Evolutionary conservation across 768 basidiomycete genomes (phyloP), one percentile per base, ranked within the genome.

Genomic region (Clitopilus passeckerianus): DNA sequence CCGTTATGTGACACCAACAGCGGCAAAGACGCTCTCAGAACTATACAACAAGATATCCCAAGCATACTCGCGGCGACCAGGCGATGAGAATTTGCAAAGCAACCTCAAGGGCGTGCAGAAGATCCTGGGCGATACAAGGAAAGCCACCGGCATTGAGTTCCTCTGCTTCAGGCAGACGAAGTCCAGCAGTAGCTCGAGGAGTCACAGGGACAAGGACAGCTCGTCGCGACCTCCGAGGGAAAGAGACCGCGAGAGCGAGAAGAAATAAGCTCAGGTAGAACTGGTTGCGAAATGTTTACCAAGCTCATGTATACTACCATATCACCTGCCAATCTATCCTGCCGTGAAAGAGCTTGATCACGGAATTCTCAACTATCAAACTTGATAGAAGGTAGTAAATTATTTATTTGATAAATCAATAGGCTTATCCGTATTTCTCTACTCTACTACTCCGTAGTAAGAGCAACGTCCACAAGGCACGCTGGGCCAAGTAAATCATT

Each of bases 11-110:
- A 90, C 91, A 15, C 78, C 87, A 1, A 68, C 80, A 6, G 93
- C 96, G 14, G 90, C 90, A 34, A 86, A 87, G 68, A 92, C 87
- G 54, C 83, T 99, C 24, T 90, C 93, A 30, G 91, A 96, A 59
- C 80, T 98, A 56, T 99, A 98, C 76, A 91, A 89, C 70, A 92
- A 89, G 66, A 98, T 99, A 64, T 96, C 95, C 12, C 87, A 93
- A 72, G 90, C 93, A 16, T 98, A 98, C 74, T 82, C 86, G 37
- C 86, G 91, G 27, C 84, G 91, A 34, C 85, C 89, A 5, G 92
- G 91, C 35, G 90, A 93, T 64, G 90, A 90, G 71, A 92, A 92
- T 67, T 74, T 98, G 59, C 93, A 98, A 71, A 76, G 77, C 18
- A 90, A 94, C 67, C 80, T 99, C 56, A 93, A 98, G 66, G 86